These are phyloP conservation scores for Phylloporus rhodoxanthus DNA, from an alignment of 768 basidiomycete species.

Conservation along the genomic window DNA sequence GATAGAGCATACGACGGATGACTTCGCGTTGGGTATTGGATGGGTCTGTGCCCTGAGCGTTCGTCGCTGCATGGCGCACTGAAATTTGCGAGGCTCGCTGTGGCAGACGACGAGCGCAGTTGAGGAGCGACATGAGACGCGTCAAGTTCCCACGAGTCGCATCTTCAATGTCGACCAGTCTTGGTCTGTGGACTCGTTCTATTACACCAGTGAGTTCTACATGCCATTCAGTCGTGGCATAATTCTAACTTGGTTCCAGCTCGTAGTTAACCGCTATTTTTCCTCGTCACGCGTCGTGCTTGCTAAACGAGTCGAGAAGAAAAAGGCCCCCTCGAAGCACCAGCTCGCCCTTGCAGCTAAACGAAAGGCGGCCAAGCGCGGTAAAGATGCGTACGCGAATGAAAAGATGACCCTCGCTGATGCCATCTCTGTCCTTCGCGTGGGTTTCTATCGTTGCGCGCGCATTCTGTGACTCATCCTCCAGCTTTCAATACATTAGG, in stretches of 20 bases:
- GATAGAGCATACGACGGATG: slow-evolving; percentile 78
- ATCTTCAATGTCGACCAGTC: slow-evolving; percentile 17
- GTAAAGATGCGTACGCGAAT: slow-evolving; percentile 50
- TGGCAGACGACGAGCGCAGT: slow-evolving; percentile 29
- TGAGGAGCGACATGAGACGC: slow-evolving; percentile 37
- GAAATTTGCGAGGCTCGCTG: slow-evolving; percentile 31
- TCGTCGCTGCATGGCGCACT: slow-evolving; percentile 40
- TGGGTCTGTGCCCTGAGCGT: slow-evolving; percentile 19
- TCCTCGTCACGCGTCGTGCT: slow-evolving; percentile 44
- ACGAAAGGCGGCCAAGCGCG: slow-evolving; percentile 49
- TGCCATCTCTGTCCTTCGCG: slow-evolving; percentile 67
- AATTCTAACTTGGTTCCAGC: not conserved
- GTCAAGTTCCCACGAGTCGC: slow-evolving; percentile 22
- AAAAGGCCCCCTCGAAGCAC: slow-evolving; percentile 63
- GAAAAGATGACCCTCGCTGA: slow-evolving; percentile 63
- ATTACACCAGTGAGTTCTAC: slow-evolving; percentile 4
- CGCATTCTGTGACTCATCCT: slow-evolving; percentile 1
- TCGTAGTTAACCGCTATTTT: slow-evolving; percentile 33
- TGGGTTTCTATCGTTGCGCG: slow-evolving; percentile 31
- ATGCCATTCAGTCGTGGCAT: not conserved
- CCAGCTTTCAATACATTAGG: slow-evolving; percentile 37
- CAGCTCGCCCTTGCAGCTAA: slow-evolving; percentile 60
- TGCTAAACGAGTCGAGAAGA: slow-evolving; percentile 46
- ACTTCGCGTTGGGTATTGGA: slow-evolving; percentile 62
- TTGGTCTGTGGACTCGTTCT: slow-evolving; percentile 31